Base-by-base conservation (phyloP, 768 basidiomycete genomes). In the Russula earlei region DNA sequence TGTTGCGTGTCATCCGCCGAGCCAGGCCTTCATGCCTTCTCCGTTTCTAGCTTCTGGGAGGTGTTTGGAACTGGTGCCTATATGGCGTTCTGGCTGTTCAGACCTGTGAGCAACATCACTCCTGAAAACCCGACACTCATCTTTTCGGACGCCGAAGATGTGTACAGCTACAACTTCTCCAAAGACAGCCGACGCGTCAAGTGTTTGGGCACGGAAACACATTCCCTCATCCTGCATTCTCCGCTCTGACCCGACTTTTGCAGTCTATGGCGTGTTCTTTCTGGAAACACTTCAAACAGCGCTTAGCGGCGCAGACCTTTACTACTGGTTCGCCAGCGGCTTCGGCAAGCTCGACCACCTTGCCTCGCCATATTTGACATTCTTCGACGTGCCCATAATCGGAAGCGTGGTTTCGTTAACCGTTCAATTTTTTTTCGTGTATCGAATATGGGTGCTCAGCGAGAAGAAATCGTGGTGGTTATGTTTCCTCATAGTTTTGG, bases 391-490 rank as follows among this genome's bases (percentile, higher is more conserved):
- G 5, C 68, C 67, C 19, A 51, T 69, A 5, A 60, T 69, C 27
- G 68, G 65, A 5, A 49, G 62, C 6, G 17, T 67, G 6, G 61
- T 67, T n/a, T 61, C 64, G 5, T 54, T 70, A 25, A 54, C 59
- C 8, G 63, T 69, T 12, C 67, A 70, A 53, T 40, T 68, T 7
- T 70, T 70, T 51, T 70, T 67, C 61, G 66, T 64, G 43, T 69
- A 67, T 45, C 64, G 68, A 15, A 70, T 70, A 24, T 63, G 45
- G 51, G 34, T 58, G 29, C 52, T 58, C 9, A 33, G 19, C 29
- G 19, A 31, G 29, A 47, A 33, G 45, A 17, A 12, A 20, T 20
- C 29, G 1, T 19, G 45, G 19, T 46, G 29, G 45, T 8, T 46
- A 31, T 46, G 45, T 5, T 1, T 20, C 12, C 15, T 46, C 12